Conservation (phyloP, 2,329 filamentous ascomycete genomes). For the Phialemonium atrogriseum region DNA sequence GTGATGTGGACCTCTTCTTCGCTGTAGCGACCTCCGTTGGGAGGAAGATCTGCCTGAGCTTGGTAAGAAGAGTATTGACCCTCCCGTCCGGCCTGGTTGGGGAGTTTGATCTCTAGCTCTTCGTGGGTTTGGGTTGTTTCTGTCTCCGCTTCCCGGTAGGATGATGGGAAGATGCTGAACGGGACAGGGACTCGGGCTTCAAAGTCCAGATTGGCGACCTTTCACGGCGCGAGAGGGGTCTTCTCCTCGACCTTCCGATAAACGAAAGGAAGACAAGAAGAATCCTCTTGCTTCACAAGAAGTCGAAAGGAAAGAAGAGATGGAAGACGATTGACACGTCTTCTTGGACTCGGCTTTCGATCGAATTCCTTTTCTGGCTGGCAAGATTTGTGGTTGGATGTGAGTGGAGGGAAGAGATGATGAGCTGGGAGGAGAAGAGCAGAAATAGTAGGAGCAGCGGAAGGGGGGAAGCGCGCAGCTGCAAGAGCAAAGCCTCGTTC, state of each 20-base stretch:
- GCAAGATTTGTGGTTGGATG: slow-evolving; percentile 18
- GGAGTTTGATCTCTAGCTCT: slow-evolving; percentile 79
- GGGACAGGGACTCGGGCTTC: slow-evolving; percentile 98
- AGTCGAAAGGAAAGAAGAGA: slow-evolving; percentile 41
- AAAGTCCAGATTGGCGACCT: slow-evolving; percentile 99
- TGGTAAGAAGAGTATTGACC: slow-evolving; percentile 76
- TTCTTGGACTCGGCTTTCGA: slow-evolving; percentile 23
- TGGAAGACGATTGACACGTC: slow-evolving; percentile 26
- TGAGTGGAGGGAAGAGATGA: slow-evolving; percentile 14
- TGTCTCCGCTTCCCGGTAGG: slow-evolving; percentile 28
- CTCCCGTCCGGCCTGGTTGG: slow-evolving; percentile 93
- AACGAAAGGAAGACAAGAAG: slow-evolving; percentile 59
- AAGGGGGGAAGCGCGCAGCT: slow-evolving; percentile 8
- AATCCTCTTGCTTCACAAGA: slow-evolving; percentile 34
- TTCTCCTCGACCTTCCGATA: slow-evolving; percentile 35
- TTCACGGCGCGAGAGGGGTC: slow-evolving; percentile 38
- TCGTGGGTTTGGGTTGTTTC: slow-evolving; percentile 62
- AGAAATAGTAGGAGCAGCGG: slow-evolving; percentile 10
- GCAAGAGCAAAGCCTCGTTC: neutral
- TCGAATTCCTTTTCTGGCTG: slow-evolving; percentile 11
- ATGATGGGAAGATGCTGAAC: slow-evolving; percentile 70
- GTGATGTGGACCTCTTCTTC: slow-evolving; percentile 81
- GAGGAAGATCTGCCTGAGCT: slow-evolving; percentile 54
- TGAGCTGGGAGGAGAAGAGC: slow-evolving; percentile 8
- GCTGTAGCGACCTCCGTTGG: slow-evolving; percentile 52